phyloP scores from a whole-genome alignment of 768 basidiomycete genomes.

The Termitomyces sp. region DNA sequence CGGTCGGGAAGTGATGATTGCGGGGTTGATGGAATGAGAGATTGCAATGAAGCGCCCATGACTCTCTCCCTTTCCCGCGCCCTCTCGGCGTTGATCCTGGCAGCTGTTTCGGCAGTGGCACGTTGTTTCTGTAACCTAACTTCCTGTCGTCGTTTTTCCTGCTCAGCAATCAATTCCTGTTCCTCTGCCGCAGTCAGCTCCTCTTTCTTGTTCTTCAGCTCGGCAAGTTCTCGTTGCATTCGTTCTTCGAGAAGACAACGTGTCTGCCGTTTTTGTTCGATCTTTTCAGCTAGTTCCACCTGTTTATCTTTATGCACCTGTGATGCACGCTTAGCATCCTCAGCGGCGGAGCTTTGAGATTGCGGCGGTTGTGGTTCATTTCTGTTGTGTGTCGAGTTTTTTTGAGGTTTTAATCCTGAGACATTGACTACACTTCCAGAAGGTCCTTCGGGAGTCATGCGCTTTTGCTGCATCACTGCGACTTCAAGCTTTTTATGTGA shows the following conservation, averaged over 20 bases:
- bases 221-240: slow-evolving; percentile 8
- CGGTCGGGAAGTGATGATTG: slow-evolving; percentile 6
- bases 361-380: neutral
- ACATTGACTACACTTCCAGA: neutral
- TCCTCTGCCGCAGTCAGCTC: slow-evolving; percentile 14
- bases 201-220: slow-evolving; percentile 13
- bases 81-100: slow-evolving; percentile 21
- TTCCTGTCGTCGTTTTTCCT: slow-evolving; percentile 23
- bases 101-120: slow-evolving; percentile 20
- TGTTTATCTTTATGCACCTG: no score
- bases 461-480: slow-evolving; percentile 3
- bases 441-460: neutral
- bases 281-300: neutral
- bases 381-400: neutral
- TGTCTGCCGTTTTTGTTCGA: neutral
- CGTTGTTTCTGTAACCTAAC: slow-evolving; percentile 24
- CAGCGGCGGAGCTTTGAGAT: no score
- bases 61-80: slow-evolving; percentile 16
- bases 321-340: no score
- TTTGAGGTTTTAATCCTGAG: neutral
- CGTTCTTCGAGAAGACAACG: neutral
- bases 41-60: neutral
- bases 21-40: slow-evolving; percentile 4
- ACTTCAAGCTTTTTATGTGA: slow-evolving; percentile 2
- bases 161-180: slow-evolving; percentile 23